Evolutionary conservation across 345 rosid genomes (phyloP), one percentile per base, ranked within the genome.

Genomic region (Mangifera indica): DNA sequence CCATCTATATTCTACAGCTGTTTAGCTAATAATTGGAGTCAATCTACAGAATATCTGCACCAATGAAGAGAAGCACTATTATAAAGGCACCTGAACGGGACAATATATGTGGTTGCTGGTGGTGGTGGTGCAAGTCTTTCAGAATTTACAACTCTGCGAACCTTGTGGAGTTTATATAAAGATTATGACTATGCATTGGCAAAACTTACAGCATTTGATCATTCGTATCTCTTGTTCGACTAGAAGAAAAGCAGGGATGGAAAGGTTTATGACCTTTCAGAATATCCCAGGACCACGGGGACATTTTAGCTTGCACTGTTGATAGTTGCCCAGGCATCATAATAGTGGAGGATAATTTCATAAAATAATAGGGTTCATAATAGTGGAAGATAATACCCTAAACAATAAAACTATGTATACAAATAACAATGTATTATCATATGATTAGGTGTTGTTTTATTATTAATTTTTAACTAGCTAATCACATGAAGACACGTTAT

Each of bases 231-330:
- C 59, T 37, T 87, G 73, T 79, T 89, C 0, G 93, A 91, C 53
- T 91, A 89, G 78, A 89, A 81, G 85, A 89, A 88, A 77, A 88
- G 93, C 76, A 82, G 88, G 1, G 82, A 89, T n/a, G 93, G 92
- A 45, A 76, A 83, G 78, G 92, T 87, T 7, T 82, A 87, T 4
- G 97, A 89, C 56, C 88, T 4, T 89, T 91, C 78, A 77, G 45
- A 3, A 83, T 88, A 70, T 83, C 87, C 62, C 68, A 86, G 58
- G 89, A 82, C 64, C 85, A 84, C 49, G 82, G 80, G 63, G 83
- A 88, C 76, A 73, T 84, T 52, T 68, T 87, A 66, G 88, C 90
- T 70, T 90, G 86, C 72, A 76, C 86, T 1, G 70, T 67, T 63
- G 94, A 78, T 77, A 81, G 92, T 74, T 90, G 91, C 70, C 87